Conservation (phyloP, 352 stramenopile species). For the Thraustotheca clavata region DNA sequence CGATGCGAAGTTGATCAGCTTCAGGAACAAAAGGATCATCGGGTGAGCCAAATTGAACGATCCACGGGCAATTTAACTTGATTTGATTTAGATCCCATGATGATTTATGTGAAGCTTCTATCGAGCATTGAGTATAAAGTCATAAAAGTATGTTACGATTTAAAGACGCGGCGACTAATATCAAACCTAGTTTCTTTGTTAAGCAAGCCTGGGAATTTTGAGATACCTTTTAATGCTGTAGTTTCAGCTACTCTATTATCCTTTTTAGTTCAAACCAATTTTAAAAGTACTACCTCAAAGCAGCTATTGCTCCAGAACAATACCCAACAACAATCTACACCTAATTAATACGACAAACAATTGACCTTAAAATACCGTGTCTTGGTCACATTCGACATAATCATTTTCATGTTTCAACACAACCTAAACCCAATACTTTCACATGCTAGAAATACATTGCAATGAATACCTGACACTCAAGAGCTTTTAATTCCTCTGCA, state of each 20-base stretch:
- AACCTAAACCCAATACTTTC: not conserved
- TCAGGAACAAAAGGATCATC: constrained; percentile 3
- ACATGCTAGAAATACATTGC: not conserved
- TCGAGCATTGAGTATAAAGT: not conserved
- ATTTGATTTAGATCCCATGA: not conserved
- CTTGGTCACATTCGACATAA: not conserved
- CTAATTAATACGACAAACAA: not conserved
- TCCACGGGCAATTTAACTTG: not conserved
- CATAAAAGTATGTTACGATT: not conserved
- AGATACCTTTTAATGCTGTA: constrained; percentile 1
- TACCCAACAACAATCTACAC: constrained; percentile 8
- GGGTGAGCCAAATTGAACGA: constrained; percentile 13
- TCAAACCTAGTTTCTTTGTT: not conserved
- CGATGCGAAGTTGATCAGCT: not conserved
- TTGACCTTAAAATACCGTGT: not conserved
- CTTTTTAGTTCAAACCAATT: not conserved
- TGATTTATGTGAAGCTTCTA: not conserved
- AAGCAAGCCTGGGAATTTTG: not conserved
- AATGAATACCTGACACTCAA: not conserved
- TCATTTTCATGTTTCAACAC: not conserved
- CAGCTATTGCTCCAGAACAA: not conserved
- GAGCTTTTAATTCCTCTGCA: not conserved
- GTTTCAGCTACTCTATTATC: not conserved
- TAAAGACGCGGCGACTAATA: constrained; percentile 10
- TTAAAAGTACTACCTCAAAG: not conserved